phyloP scores from a whole-genome alignment of 345 rosid genomes.

The Lumnitzera littorea region DNA sequence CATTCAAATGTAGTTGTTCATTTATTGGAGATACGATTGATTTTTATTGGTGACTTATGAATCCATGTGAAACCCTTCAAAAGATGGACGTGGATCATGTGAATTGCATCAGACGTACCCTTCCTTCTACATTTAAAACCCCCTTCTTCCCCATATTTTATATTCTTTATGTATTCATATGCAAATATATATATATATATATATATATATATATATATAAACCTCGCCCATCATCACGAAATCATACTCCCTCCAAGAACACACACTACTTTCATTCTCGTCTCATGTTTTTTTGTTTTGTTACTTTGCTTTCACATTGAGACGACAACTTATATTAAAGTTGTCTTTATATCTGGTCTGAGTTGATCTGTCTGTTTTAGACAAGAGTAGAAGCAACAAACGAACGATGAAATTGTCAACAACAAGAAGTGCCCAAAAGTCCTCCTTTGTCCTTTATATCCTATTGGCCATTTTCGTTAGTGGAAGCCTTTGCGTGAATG shows the following conservation, averaged over 20 bases:
- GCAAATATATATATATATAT: background rate
- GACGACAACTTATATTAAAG: too few species aligned
- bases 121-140: constrained; percentile 28
- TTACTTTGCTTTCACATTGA: too few species aligned
- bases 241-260: background rate
- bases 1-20: background rate
- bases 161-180: too few species aligned
- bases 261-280: too few species aligned
- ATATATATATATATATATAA: background rate
- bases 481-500: background rate
- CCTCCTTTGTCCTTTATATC: background rate
- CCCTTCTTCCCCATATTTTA: background rate
- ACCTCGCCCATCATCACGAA: background rate
- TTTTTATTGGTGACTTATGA: constrained; percentile 13
- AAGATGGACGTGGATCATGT: constrained; percentile 63
- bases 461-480: background rate
- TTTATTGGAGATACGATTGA: background rate
- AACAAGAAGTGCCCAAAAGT: background rate
- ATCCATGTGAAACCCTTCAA: constrained; percentile 30
- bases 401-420: background rate
- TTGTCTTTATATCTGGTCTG: too few species aligned
- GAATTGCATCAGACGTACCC: constrained; percentile 42
- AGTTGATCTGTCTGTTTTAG: too few species aligned
- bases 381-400: too few species aligned
- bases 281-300: too few species aligned